These are phyloP conservation scores for Annulohypoxylon nitens DNA, from an alignment of 495 filamentous ascomycete genomes.

Conservation along the genomic window DNA sequence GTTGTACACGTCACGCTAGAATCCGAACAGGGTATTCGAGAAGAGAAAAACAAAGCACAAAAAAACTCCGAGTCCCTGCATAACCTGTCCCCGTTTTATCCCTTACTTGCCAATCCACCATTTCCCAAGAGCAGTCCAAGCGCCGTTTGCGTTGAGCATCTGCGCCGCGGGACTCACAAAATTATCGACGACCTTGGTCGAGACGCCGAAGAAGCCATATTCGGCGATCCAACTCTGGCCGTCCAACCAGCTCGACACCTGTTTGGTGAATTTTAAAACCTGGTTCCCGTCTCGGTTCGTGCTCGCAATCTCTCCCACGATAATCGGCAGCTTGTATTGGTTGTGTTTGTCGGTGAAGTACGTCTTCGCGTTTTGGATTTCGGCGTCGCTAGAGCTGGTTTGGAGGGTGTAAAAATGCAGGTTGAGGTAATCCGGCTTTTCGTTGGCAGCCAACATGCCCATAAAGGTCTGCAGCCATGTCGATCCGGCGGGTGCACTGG, in stretches of 20 bases:
- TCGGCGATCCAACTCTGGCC: slow-evolving; percentile 53
- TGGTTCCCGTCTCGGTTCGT: slow-evolving; percentile 50
- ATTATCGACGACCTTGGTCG: slow-evolving; percentile 50
- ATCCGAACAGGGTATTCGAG: not conserved
- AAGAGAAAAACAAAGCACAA: not conserved
- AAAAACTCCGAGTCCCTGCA: slow-evolving; percentile 43
- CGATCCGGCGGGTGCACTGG: slow-evolving; percentile 49
- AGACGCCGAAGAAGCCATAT: slow-evolving; percentile 61
- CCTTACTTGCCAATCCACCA: slow-evolving; percentile 39
- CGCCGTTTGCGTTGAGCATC: slow-evolving; percentile 57
- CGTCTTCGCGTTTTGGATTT: slow-evolving; percentile 47
- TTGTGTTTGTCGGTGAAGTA: slow-evolving; percentile 46
- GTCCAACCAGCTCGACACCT: slow-evolving; percentile 58
- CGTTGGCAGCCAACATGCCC: slow-evolving; percentile 40
- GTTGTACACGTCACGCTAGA: not conserved
- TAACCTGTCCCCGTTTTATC: not conserved
- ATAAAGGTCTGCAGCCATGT: slow-evolving; percentile 58
- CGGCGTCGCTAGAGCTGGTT: slow-evolving; percentile 44
- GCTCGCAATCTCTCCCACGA: slow-evolving; percentile 58
- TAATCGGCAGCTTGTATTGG: slow-evolving; percentile 49
- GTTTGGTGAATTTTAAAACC: slow-evolving; percentile 55
- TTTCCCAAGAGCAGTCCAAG: slow-evolving; percentile 53
- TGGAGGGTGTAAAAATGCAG: slow-evolving; percentile 60
- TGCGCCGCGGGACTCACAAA: slow-evolving; percentile 60
- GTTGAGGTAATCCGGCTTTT: slow-evolving; percentile 57